phyloP scores from a whole-genome alignment of 148 eudicot species.

The Rhododendron henanense region DNA sequence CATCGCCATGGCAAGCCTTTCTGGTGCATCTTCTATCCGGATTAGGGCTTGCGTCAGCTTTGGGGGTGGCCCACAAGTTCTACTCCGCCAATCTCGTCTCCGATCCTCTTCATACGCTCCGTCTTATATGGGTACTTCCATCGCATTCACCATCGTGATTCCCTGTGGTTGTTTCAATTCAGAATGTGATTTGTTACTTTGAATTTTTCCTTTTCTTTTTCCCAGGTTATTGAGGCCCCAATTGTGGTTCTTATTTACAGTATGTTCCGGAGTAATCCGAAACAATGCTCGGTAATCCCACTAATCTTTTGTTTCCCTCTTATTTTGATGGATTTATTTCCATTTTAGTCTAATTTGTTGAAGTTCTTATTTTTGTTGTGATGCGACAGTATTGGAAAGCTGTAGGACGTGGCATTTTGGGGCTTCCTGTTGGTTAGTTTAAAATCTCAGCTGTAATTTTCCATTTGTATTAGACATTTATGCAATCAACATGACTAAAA shows the following conservation, averaged over 20 bases:
- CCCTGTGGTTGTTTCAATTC: background rate
- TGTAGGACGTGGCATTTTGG: conserved; percentile 63
- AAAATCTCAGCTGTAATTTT: conserved; percentile 1
- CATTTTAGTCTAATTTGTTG: background rate
- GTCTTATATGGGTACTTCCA: conserved; percentile 46
- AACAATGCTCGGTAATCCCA: conserved; percentile 56
- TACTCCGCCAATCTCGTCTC: conserved; percentile 44
- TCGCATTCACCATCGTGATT: background rate
- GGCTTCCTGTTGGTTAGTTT: conserved; percentile 63
- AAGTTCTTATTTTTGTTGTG: conserved; percentile 3
- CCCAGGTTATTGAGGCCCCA: conserved; percentile 55
- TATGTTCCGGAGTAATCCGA: conserved; percentile 42
- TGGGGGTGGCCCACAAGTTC: conserved; percentile 34
- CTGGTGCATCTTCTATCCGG: conserved; percentile 50
- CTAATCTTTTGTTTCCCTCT: background rate
- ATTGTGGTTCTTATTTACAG: conserved; percentile 53
- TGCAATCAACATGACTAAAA: background rate
- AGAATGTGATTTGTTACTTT: background rate
- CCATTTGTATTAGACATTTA: background rate
- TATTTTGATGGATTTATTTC: background rate
- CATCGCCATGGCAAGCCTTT: conserved; percentile 18
- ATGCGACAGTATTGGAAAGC: conserved; percentile 69
- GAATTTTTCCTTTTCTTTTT: background rate
- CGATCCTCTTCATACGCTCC: conserved; percentile 46
- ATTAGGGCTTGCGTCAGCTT: conserved; percentile 46